Conservation (phyloP, 2,329 filamentous ascomycete genomes). For the Xylariomycetidae sp. region DNA sequence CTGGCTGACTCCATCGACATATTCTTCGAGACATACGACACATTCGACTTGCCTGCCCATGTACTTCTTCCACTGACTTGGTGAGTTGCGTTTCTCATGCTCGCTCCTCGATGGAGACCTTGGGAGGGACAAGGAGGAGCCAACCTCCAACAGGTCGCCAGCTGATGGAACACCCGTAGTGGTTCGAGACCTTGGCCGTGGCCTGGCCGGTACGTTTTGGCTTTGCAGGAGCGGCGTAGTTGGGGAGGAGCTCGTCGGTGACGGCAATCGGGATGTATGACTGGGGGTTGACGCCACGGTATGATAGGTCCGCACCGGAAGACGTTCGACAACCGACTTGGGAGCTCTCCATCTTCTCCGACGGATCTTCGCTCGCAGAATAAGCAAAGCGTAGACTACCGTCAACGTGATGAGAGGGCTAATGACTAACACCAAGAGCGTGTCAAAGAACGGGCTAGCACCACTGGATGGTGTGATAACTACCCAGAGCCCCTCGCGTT, state of each 20-base stretch:
- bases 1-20: conserved; percentile 85
- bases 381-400: conserved; percentile 83
- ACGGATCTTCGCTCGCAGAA: conserved; percentile 83
- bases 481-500: conserved; percentile 86
- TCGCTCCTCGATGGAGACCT: conserved; percentile 31
- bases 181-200: conserved; percentile 61
- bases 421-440: conserved; percentile 90
- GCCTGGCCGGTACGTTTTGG: conserved; percentile 39
- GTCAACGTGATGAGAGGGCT: conserved; percentile 90
- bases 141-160: conserved; percentile 39
- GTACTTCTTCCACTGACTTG: conserved; percentile 60
- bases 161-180: conserved; percentile 56
- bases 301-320: conserved; percentile 95
- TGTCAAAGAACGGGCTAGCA: conserved; percentile 91
- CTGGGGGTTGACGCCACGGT: conserved; percentile 65
- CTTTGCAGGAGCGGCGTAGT: conserved; percentile 74
- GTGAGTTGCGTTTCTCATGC: conserved; percentile 43
- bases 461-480: conserved; percentile 88
- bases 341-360: conserved; percentile 93
- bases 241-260: conserved; percentile 61
- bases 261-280: conserved; percentile 55
- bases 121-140: conserved; percentile 36
- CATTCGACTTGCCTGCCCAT: conserved; percentile 76
- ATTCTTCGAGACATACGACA: conserved; percentile 95
- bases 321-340: conserved; percentile 87